phyloP scores from a whole-genome alignment of 129 eudicot species.

The Daucus carota region DH1_v3.0 NC_030387.2:31905001-31905500 shows the following conservation, averaged over 20 bases:
- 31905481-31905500: background rate
- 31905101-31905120: background rate
- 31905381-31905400: background rate
- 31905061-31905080: background rate
- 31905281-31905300: background rate
- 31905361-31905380: background rate
- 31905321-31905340: background rate
- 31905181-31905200: background rate
- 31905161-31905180: background rate
- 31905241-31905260: conserved; percentile 18
- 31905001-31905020: conserved; percentile 64
- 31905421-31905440: background rate
- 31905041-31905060: too few species aligned
- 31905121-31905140: background rate
- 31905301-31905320: background rate
- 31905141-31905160: background rate
- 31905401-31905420: background rate
- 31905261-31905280: too few species aligned
- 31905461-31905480: background rate
- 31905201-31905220: background rate
- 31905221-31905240: too few species aligned
- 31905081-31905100: background rate
- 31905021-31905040: too few species aligned
- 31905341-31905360: background rate
- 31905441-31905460: background rate